Evolutionary conservation across 1,284 basidiomycete genomes (phyloP).

Genomic region (Peniophora sp.): DNA sequence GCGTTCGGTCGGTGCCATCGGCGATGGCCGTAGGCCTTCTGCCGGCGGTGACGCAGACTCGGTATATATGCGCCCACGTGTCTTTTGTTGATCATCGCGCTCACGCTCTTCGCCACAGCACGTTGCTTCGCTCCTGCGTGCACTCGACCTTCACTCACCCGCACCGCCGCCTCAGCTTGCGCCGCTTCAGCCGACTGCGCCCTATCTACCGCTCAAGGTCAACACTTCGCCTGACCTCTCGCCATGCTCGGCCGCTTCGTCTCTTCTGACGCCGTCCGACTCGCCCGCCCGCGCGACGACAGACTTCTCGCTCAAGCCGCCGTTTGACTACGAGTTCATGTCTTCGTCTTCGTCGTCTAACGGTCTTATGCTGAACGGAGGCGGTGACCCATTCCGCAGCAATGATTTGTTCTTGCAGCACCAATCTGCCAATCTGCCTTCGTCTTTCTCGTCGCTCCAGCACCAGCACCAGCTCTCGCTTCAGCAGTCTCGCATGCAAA

Average conservation of each 20-base stretch:
- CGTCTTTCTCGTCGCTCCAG: not conserved
- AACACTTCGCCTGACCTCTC: conserved; percentile 53
- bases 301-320: conserved; percentile 43
- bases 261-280: conserved; percentile 60
- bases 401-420: not conserved
- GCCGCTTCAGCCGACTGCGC: not conserved
- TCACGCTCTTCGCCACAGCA: conserved; percentile 35
- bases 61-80: conserved; percentile 19
- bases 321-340: conserved; percentile 36
- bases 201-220: conserved; percentile 14
- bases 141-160: conserved; percentile 68
- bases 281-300: conserved; percentile 50
- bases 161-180: conserved; percentile 40
- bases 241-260: conserved; percentile 56
- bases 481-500: no score
- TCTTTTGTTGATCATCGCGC: conserved; percentile 6
- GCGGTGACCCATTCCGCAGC: conserved; percentile 1
- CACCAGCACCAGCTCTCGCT: no score
- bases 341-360: conserved; percentile 18
- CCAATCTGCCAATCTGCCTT: not conserved
- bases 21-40: conserved; percentile 62
- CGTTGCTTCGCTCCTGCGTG: conserved; percentile 68
- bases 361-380: conserved; percentile 24
- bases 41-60: conserved; percentile 47
- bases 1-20: conserved; percentile 61